phyloP scores from a whole-genome alignment of 2,329 filamentous ascomycete species.

The Fusarium sp. region DNA sequence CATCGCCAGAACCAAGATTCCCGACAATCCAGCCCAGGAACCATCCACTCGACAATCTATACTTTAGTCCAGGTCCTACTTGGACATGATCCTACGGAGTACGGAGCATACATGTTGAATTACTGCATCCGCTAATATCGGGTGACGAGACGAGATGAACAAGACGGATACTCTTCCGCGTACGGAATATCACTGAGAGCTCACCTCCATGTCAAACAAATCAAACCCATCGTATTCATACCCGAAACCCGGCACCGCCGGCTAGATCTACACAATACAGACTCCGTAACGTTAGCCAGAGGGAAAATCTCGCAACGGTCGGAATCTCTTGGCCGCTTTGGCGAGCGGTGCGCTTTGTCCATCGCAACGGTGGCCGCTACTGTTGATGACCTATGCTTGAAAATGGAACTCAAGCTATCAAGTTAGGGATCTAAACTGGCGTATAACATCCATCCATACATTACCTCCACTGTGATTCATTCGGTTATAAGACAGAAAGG shows the following conservation, averaged over 20 bases:
- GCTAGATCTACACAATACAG: conserved; percentile 6
- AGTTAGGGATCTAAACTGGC: too few relatives aligned
- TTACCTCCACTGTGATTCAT: neutral
- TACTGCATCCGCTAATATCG: conserved; percentile 1
- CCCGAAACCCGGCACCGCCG: neutral
- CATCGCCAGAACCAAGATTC: conserved; percentile 20
- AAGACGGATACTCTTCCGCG: conserved; percentile 13
- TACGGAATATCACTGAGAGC: conserved; percentile 4
- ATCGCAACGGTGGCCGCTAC: neutral
- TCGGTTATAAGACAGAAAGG: too few relatives aligned
- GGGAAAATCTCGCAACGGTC: conserved; percentile 18
- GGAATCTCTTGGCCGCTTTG: conserved; percentile 9
- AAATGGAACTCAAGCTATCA: too few relatives aligned
- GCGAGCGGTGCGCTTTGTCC: conserved; percentile 14
- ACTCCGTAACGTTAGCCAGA: neutral
- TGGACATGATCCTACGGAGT: conserved; percentile 8
- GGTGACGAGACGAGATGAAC: neutral
- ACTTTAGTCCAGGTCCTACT: neutral
- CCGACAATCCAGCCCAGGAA: conserved; percentile 19
- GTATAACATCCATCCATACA: too few relatives aligned
- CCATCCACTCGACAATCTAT: conserved; percentile 12
- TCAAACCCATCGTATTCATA: conserved; percentile 9
- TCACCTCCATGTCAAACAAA: neutral
- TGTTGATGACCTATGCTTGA: too few relatives aligned
- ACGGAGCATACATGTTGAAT: neutral